Conservation (phyloP, 1,284 basidiomycete species). For the Mycosarcoma maydis region DNA sequence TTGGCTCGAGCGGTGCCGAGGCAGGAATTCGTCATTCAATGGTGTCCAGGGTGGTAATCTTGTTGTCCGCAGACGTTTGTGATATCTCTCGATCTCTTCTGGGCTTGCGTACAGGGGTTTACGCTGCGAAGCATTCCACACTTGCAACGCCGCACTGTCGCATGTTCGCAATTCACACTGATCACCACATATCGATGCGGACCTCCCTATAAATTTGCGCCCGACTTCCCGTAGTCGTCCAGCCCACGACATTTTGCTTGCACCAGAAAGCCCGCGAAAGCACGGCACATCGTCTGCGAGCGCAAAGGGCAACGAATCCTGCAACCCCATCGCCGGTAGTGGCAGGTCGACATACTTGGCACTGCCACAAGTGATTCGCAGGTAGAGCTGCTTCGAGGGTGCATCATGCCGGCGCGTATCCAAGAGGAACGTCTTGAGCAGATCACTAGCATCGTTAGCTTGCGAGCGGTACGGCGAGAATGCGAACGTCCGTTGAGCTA, state of each 20-base stretch:
- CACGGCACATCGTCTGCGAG: slow-evolving; percentile 36
- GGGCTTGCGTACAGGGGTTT: slow-evolving; percentile 12
- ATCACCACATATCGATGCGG: too few species aligned
- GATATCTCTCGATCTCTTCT: slow-evolving; percentile 15
- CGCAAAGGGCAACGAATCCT: slow-evolving; percentile 31
- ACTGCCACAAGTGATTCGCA: slow-evolving; percentile 10
- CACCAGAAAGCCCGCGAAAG: slow-evolving; percentile 13
- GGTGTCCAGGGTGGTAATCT: slow-evolving; percentile 20
- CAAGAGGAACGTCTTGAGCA: slow-evolving; percentile 20
- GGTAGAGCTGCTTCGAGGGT: neutral
- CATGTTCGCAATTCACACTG: neutral
- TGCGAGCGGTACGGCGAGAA: slow-evolving; percentile 21
- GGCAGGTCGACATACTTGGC: slow-evolving; percentile 13
- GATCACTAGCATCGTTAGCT: slow-evolving; percentile 19
- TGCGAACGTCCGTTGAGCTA: slow-evolving; percentile 8
- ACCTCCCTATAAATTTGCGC: too few species aligned
- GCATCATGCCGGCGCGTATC: slow-evolving; percentile 16
- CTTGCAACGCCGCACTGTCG: slow-evolving; percentile 1
- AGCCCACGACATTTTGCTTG: neutral
- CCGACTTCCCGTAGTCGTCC: neutral
- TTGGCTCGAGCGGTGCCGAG: too few species aligned
- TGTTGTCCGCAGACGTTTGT: neutral
- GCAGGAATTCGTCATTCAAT: slow-evolving; percentile 8
- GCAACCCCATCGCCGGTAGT: slow-evolving; percentile 6
- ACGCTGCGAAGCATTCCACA: slow-evolving; percentile 13